Base-by-base conservation (phyloP, 208 protist genomes). In the Leishmania turanica region DNA sequence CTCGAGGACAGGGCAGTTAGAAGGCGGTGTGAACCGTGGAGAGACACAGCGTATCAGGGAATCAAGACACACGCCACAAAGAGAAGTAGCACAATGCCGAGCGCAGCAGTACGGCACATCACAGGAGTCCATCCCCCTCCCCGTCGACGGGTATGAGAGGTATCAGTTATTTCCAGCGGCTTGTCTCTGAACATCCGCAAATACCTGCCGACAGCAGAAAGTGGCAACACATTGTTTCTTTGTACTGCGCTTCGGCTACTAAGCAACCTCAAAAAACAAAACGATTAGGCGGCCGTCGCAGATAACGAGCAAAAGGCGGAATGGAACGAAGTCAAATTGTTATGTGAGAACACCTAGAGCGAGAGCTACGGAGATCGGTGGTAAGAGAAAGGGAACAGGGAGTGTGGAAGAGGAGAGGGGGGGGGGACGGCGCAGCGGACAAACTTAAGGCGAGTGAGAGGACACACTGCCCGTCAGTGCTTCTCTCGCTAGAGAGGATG, bases 401-500 rank as follows among this genome's bases (percentile, higher is more conserved):
- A 53, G 53, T 27, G 19, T 54, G 1, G 27, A 53, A 31, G 42
- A 31, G 8, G 45, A 11, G 45, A 11, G 15, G 19, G 13, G 69
- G 69, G 49, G 31, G 17, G 45, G 21, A n/a, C 19, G 42, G 68
- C n/a, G 42, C 42, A 72, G 68, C 8, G 24, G 42, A 72, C 11
- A 34, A 51, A 42, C 13, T 17, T 54, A 60, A 71, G 65, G 79
- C 3, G 77, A 31, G 27, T 65, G 72, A 68, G 76, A 54, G 40
- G 31, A 56, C 42, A 82, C 51, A 65, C 77, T 75, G 11, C 89
- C 91, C 17, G 83, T 90, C 34, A 94, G 68, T 6, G 27, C 74
- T 42, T 90, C 88, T 58, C 88, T 70, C 34, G 91, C 89, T 4
- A 92, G 78, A 40, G 87, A 92, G 0, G 93, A 90, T 8, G 83